A percentile compares a stretch with the other conserved stretches of the same genome.
Conservation (phyloP, 2,329 filamentous ascomycete species). For the Akanthomyces uredinophilus region DNA sequence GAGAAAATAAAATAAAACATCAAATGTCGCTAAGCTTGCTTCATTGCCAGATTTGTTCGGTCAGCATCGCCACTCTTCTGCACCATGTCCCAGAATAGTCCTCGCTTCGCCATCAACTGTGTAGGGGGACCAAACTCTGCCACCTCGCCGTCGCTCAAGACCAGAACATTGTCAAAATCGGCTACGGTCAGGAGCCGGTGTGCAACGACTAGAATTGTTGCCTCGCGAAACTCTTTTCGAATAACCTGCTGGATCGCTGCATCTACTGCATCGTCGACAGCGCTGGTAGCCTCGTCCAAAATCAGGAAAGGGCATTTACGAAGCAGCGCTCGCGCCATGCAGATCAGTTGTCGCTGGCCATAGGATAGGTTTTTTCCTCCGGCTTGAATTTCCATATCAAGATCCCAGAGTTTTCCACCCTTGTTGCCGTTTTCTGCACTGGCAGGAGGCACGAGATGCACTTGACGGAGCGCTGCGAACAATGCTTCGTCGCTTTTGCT, state of each 20-base stretch:
- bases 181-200: constrained; percentile 9
- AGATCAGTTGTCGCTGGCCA: constrained; percentile 13
- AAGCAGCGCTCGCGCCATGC: constrained; percentile 11
- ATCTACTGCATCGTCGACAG: constrained; percentile 7
- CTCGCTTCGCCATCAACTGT: background rate
- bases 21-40: background rate
- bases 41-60: background rate
- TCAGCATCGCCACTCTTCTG: constrained; percentile 11
- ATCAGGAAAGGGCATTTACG: constrained; percentile 2
- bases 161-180: constrained; percentile 11
- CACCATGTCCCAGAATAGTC: constrained; percentile 14
- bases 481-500: no score
- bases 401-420: no score
- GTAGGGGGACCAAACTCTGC: background rate
- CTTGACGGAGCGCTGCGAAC: no score
- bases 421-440: no score
- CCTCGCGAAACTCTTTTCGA: background rate
- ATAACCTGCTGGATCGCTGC: constrained; percentile 6
- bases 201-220: constrained; percentile 13
- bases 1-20: no score
- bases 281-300: constrained; percentile 1
- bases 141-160: constrained; percentile 7
- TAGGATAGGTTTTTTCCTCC: constrained; percentile 7
- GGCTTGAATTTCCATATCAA: background rate
- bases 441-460: background rate